Percentiles rank a stretch among this genome's conserved stretches.
Evolutionary conservation across 768 basidiomycete species (phyloP).

Genomic region (Rhodotorula paludigena): DNA sequence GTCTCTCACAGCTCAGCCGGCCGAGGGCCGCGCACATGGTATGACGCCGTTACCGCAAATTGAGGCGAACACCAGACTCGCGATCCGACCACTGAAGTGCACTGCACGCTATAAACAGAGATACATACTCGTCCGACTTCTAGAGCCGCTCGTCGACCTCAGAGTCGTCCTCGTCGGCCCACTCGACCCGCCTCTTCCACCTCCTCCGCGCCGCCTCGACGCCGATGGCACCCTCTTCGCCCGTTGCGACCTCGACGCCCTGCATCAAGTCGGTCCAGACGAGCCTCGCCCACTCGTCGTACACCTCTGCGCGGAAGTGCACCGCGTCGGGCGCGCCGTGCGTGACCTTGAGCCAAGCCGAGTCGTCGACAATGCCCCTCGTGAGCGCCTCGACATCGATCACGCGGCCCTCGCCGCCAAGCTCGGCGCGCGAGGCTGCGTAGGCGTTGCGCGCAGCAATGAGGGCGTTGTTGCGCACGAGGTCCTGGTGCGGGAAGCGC

Average conservation of each 20-base stretch:
- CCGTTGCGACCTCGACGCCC: neutral
- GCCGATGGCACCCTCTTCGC: neutral
- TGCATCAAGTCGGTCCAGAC: conserved; percentile 31
- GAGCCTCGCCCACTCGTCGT: conserved; percentile 33
- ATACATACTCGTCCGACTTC: no score
- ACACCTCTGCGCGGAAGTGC: conserved; percentile 31
- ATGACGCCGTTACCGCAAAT: no score
- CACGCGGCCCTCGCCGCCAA: conserved; percentile 4
- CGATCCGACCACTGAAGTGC: no score
- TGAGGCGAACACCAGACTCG: no score
- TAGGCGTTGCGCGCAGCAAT: conserved; percentile 21
- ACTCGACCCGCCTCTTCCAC: neutral
- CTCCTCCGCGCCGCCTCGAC: neutral
- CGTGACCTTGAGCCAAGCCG: conserved; percentile 27
- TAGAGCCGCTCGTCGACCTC: neutral
- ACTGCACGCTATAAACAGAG: no score
- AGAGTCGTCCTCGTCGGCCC: neutral
- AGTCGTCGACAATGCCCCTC: conserved; percentile 18
- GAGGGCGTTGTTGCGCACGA: conserved; percentile 30
- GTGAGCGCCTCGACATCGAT: conserved; percentile 29
- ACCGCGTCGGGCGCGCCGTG: conserved; percentile 27
- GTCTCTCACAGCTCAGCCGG: no score
- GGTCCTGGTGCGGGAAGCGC: conserved; percentile 36
- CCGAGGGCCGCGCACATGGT: no score
- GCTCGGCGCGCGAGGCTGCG: conserved; percentile 5